Base-by-base conservation (phyloP, 257 asterid species). In the Sherardia arvensis region DNA sequence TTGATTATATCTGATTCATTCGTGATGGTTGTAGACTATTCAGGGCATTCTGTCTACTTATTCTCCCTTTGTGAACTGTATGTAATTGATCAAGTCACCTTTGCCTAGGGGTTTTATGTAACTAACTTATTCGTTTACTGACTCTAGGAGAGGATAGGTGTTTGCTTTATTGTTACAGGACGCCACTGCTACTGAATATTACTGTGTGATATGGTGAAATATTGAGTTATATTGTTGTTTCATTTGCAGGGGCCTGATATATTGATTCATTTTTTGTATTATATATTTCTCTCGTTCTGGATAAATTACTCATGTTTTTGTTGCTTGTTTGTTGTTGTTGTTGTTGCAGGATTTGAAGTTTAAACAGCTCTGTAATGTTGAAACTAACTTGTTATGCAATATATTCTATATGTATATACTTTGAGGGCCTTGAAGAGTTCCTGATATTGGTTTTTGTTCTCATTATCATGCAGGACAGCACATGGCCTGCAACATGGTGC, bases 271-370 rank as follows among this genome's bases (percentile, higher is more conserved):
- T 36, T 36, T 23, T 28, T 25, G 56, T 32, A 43, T 64, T 53
- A 47, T 68, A 70, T 48, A 61, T 28, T 48, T 74, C 53, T 57
- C 65, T 73, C 67, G 36, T 40, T 57, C 59, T 53, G 21, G 34
- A 15, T 40, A 62, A 20, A 40, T 51, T 47, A 66, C 61, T 80
- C 72, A 80, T 71, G 8, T 64, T 61, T 23, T 57, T 70, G 68
- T 79, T 67, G 47, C 12, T 38, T 32, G 47, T 38, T 38, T 32
- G 45, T 9, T 36, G 18, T 33, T 59, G 78, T 43, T 15, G 51
- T 33, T 59, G 81, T 90, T 85, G 94, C 95, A 90, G 97, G 95
- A 71, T 18, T 60, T 65, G 69, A 72, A 74, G 78, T 70, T 73
- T 75, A 68, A 77, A 59, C 77, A 69, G 18, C 51, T 66, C 81